These are phyloP conservation scores for Metschnikowia henanensis DNA, from an alignment of 805 yeast species.

Conservation along the genomic window DNA sequence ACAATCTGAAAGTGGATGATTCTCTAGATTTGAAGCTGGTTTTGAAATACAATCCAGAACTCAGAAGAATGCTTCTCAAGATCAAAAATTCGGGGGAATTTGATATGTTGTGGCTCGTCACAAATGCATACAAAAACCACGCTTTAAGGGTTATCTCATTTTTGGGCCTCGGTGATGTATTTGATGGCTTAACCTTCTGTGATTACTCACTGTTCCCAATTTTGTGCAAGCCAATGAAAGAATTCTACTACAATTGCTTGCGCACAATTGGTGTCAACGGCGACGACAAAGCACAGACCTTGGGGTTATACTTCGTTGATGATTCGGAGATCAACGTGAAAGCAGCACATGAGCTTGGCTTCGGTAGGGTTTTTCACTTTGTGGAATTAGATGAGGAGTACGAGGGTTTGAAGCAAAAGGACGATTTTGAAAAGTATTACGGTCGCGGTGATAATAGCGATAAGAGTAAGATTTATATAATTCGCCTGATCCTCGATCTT, in stretches of 20 bases:
- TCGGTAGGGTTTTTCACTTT: conserved; percentile 69
- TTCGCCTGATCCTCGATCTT: conserved; percentile 60
- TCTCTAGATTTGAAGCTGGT: conserved; percentile 82
- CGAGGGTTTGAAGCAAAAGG: conserved; percentile 27
- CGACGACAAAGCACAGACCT: conserved; percentile 31
- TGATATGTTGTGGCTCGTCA: conserved; percentile 84
- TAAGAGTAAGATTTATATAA: conserved; percentile 41
- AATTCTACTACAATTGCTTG: conserved; percentile 66
- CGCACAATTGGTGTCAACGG: conserved; percentile 55
- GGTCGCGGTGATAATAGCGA: conserved; percentile 34
- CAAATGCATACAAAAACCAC: conserved; percentile 93
- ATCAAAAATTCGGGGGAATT: conserved; percentile 49
- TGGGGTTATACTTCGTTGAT: conserved; percentile 73
- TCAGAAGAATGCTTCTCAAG: conserved; percentile 52
- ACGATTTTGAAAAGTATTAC: conserved; percentile 35
- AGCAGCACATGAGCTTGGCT: conserved; percentile 71
- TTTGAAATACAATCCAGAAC: conserved; percentile 57
- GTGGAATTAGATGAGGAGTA: conserved; percentile 68
- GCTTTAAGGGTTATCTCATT: conserved; percentile 77
- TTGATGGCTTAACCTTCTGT: conserved; percentile 93
- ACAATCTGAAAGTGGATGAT: conserved; percentile 88
- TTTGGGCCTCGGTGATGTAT: conserved; percentile 86
- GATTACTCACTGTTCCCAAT: conserved; percentile 73
- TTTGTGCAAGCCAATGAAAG: conserved; percentile 86
- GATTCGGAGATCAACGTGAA: conserved; percentile 79